phyloP scores from a whole-genome alignment of 1,139 yeast genomes.

The Taphrina wiesneri region DNA sequence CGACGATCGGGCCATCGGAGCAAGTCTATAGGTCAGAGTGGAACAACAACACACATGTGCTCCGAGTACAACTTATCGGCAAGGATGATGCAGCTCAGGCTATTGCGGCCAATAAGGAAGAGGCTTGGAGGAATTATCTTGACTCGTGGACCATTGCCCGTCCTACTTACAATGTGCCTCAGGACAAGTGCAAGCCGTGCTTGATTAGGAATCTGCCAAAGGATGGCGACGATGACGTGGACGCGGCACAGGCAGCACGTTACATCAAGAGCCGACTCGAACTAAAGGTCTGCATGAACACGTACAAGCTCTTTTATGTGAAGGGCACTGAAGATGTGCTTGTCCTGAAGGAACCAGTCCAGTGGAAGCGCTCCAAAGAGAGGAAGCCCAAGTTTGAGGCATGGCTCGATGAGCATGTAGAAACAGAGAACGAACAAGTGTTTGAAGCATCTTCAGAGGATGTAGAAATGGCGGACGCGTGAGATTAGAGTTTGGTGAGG shows the following conservation, averaged over 20 bases:
- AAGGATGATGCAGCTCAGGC: slow-evolving; percentile 82
- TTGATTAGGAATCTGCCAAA: slow-evolving; percentile 55
- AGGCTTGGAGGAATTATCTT: slow-evolving; percentile 86
- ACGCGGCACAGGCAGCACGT: neutral
- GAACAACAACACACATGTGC: slow-evolving; percentile 55
- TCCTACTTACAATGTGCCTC: slow-evolving; percentile 95
- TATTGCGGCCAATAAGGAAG: slow-evolving; percentile 72
- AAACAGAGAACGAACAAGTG: neutral
- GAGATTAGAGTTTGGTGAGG: neutral
- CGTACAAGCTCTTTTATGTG: slow-evolving; percentile 79
- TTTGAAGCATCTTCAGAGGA: slow-evolving; percentile 1
- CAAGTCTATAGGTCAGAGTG: slow-evolving; percentile 86
- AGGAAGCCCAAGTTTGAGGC: neutral
- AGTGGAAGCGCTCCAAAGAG: neutral
- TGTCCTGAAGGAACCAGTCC: neutral
- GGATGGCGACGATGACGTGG: slow-evolving; percentile 42
- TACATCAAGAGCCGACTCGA: slow-evolving; percentile 59
- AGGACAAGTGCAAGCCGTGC: slow-evolving; percentile 74
- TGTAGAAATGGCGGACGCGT: slow-evolving; percentile 15
- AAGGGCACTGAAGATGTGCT: slow-evolving; percentile 67
- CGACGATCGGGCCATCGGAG: slow-evolving; percentile 78
- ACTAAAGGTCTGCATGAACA: slow-evolving; percentile 75
- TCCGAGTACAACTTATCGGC: slow-evolving; percentile 81
- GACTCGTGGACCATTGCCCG: slow-evolving; percentile 92
- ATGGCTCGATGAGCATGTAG: slow-evolving; percentile 3